phyloP scores from a whole-genome alignment of 441 rosid genomes.

The Dalechampia spathulata region DNA sequence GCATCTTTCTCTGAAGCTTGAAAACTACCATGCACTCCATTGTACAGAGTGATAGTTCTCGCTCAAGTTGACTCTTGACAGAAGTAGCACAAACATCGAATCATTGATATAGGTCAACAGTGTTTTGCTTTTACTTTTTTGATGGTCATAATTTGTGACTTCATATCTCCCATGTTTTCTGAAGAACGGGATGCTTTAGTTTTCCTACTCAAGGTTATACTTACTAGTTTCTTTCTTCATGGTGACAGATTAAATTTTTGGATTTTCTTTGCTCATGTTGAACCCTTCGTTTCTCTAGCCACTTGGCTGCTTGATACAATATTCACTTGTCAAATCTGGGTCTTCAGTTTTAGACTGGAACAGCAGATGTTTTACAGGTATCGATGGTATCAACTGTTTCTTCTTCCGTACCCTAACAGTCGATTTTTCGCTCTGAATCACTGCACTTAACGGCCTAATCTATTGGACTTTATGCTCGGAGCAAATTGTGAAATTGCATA shows the following conservation, averaged over 20 bases:
- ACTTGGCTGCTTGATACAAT: conserved; percentile 89
- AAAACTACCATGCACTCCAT: too few relatives aligned
- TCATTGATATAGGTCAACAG: too few relatives aligned
- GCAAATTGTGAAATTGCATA: conserved; percentile 22
- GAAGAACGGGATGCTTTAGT: neutral
- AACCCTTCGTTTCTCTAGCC: conserved; percentile 93
- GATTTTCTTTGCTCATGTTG: conserved; percentile 94
- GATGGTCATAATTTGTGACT: too few relatives aligned
- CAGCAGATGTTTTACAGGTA: conserved; percentile 86
- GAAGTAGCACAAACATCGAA: too few relatives aligned
- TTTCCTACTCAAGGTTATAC: conserved; percentile 6
- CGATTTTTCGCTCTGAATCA: neutral
- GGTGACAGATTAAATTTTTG: conserved; percentile 82
- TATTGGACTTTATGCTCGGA: conserved; percentile 79
- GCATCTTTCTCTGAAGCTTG: too few relatives aligned
- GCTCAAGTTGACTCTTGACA: too few relatives aligned
- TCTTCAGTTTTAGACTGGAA: conserved; percentile 94
- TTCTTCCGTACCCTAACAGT: too few relatives aligned
- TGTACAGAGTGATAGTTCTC: too few relatives aligned
- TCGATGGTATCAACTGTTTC: too few relatives aligned
- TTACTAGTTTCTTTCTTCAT: conserved; percentile 18
- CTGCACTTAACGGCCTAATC: conserved; percentile 54
- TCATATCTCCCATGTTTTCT: too few relatives aligned
- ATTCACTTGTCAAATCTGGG: conserved; percentile 68
- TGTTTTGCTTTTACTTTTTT: too few relatives aligned